These are phyloP conservation scores for Forsythia viridissima DNA, from an alignment of 257 asterid species.

Conservation along the genomic window DNA sequence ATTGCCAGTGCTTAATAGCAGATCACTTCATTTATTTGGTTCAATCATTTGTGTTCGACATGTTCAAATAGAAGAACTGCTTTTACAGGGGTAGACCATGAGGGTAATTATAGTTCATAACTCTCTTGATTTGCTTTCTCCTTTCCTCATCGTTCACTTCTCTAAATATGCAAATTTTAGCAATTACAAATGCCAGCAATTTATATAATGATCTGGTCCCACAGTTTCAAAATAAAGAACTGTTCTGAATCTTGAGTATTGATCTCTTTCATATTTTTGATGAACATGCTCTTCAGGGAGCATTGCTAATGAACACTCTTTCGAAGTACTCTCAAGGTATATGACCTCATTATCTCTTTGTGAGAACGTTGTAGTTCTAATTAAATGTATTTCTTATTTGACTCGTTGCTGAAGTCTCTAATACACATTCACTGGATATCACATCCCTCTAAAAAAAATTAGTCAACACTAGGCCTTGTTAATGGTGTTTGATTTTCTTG, in stretches of 20 bases:
- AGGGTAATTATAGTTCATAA: background rate
- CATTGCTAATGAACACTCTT: conserved; percentile 52
- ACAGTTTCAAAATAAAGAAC: background rate
- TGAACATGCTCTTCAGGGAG: conserved; percentile 54
- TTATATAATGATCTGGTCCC: background rate
- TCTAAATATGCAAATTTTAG: background rate
- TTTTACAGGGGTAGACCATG: background rate
- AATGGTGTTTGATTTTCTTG: background rate
- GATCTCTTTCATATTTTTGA: background rate
- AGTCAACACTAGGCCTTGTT: background rate
- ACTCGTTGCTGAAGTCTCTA: background rate
- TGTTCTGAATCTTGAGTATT: background rate
- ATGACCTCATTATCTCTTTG: background rate
- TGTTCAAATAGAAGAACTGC: background rate
- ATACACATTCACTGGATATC: background rate
- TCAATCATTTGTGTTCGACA: background rate
- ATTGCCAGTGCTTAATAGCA: background rate
- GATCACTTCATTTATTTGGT: background rate
- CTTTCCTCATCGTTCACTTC: background rate
- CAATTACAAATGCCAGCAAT: background rate
- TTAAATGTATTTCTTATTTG: no score
- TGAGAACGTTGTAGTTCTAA: background rate
- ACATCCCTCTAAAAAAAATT: background rate
- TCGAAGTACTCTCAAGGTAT: conserved; percentile 60
- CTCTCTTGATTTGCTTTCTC: background rate